Base-by-base conservation (phyloP, 768 basidiomycete species). In the Gautieria morchelliformis region DNA sequence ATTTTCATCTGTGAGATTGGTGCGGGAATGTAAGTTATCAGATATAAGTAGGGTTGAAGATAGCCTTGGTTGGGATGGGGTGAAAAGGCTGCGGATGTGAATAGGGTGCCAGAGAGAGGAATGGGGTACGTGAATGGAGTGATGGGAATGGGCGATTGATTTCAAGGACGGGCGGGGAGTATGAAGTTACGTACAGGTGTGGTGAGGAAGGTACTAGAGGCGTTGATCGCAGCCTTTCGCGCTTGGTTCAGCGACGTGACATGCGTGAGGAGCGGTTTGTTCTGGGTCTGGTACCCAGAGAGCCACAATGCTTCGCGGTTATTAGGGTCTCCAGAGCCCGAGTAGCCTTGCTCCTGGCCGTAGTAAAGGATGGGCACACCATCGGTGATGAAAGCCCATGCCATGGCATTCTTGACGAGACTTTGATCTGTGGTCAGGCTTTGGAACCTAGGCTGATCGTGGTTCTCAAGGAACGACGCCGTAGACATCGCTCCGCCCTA, bases 301-400 rank as follows among this genome's bases (percentile, higher is more conserved):
- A 76, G 70, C 85, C 85, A 87, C 27, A 85, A 73, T 76, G 80
- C 74, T 63, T 81, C 79, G 59, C 78, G 79, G 64, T 81, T 80
- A 19, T 63, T 66, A 0, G 79, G 79, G 48, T 72, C 70, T 24
- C 66, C 54, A 8, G 73, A 75, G 11, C 79, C 79, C 39, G 68
- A 65, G 58, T 77, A 74, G 14, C 73, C 74, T 59, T 80, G 79
- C 60, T 80, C 79, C 58, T 78, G 78, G 20, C 75, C 79, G 59
- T 81, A 78, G 64, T 80, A 80, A 24, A 77, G 58, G 55, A 74
- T 74, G 4, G 79, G 79, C 48, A 81, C 69, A 14, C 79, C 79
- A 35, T 80, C 79, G 35, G 73, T 67, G 35, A 81, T 63, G 62
- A 79, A 80, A 20, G 72, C 70, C 71, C 75, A 80, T 11, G 77